phyloP scores from a whole-genome alignment of 495 filamentous ascomycete species.

The Neurospora sp. region DNA sequence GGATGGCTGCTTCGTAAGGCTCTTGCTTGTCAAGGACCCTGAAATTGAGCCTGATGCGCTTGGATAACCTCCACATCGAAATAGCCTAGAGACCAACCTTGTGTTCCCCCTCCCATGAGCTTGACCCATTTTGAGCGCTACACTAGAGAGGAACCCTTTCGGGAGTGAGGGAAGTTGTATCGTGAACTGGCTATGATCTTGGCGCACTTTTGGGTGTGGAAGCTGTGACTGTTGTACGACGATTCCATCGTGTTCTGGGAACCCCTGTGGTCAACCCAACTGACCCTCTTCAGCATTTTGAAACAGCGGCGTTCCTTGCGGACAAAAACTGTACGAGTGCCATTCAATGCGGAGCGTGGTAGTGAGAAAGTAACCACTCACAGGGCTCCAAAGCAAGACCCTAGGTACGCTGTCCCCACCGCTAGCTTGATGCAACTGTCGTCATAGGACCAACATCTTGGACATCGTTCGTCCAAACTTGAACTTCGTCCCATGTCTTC shows the following conservation, averaged over 20 bases:
- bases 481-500: not conserved
- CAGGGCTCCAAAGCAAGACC: not conserved
- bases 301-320: not conserved
- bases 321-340: not conserved
- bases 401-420: not conserved
- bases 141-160: not conserved
- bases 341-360: not conserved
- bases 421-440: conserved; percentile 5
- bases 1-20: not conserved
- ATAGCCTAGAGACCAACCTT: not conserved
- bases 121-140: not conserved
- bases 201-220: not conserved
- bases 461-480: conserved; percentile 2
- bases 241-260: no score
- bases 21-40: not conserved
- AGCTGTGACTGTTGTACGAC: not conserved
- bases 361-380: not conserved
- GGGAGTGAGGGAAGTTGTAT: not conserved
- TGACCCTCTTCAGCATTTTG: not conserved
- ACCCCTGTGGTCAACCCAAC: not conserved
- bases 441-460: conserved; percentile 24
- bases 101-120: not conserved
- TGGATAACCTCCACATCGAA: not conserved
- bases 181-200: not conserved
- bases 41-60: not conserved